Percentiles rank a stretch among this genome's conserved stretches.
Evolutionary conservation across 2,329 filamentous ascomycete genomes (phyloP).

Genomic region (Alternaria consortialis): DNA sequence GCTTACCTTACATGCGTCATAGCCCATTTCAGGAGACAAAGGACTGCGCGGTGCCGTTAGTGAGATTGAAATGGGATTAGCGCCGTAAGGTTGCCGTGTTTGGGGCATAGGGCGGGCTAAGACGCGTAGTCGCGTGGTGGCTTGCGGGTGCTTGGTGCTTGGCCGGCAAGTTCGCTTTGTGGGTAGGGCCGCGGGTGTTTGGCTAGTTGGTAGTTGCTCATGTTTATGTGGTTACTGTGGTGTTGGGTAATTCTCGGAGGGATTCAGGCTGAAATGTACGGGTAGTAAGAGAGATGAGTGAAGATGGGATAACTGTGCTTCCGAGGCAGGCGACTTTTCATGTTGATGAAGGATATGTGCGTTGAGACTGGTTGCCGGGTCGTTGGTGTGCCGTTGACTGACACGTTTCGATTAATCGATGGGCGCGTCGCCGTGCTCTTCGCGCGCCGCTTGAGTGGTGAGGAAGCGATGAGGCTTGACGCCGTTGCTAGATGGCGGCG

Average conservation of each 20-base stretch:
- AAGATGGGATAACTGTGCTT: neutral
- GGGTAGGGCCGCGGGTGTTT: conserved; percentile 1
- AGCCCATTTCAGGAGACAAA: neutral
- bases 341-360: conserved; percentile 2
- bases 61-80: conserved; percentile 3
- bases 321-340: neutral
- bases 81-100: neutral
- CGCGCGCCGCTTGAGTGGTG: conserved; percentile 16
- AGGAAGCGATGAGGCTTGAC: conserved; percentile 15
- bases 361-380: conserved; percentile 6
- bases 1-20: conserved; percentile 10
- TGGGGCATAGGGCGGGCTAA: neutral
- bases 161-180: conserved; percentile 7
- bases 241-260: neutral
- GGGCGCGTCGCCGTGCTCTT: conserved; percentile 29
- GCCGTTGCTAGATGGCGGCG: conserved; percentile 10
- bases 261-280: conserved; percentile 3
- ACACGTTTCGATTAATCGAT: conserved; percentile 9
- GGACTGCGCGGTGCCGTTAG: conserved; percentile 3
- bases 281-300: neutral
- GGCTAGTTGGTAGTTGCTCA: neutral
- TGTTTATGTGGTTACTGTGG: neutral
- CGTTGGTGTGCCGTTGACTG: conserved; percentile 1
- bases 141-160: conserved; percentile 17
- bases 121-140: conserved; percentile 11